Base-by-base conservation (phyloP, 345 rosid species). In the Eucalyptus regnans region DNA sequence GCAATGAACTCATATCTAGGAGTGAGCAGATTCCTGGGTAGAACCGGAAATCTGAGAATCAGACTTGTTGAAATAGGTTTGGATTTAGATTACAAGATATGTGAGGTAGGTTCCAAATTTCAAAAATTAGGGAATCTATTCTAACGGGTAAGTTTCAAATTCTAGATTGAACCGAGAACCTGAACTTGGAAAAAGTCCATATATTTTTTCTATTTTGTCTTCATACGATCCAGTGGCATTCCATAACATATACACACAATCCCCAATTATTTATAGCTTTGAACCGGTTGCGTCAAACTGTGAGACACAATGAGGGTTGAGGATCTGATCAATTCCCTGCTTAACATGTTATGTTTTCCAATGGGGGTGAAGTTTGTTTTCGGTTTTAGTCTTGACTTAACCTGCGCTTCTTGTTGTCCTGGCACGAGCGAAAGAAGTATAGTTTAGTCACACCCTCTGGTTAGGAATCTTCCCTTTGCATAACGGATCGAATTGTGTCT, bases 41-140 rank as follows among this genome's bases (percentile, higher is more conserved):
- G 2, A 52, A 18, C 0, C 1, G 1, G 0, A 52, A 52, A 52
- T 9, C 2, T 52, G 2, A 18, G 0, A 20, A 20, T 52, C 2
- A 4, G 4, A 18, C 4, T 52, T 52, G 25, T 52, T 2, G 1
- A 52, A 52, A 52, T 0, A 52, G 0, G 10, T 1, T 52, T 52
- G 10, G 58, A 3, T 52, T 52, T 52, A 52, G 58, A 52, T 52
- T 52, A 52, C 7, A 18, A 52, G 5, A 52, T 52, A 3, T 52
- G 58, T 52, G 58, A 1, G 25, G 58, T 52, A 18, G 0, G 5
- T 52, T 52, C 2, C 58, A 52, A 52, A 52, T 52, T 52, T 52
- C 0, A 7, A 52, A 52, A 8, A 8, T 52, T 52, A 52, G 20
- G 10, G 25, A 1, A 52, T 52, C 0, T 52, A 7, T 52, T 52